Percentiles rank a stretch among this genome's conserved stretches.
These are phyloP conservation scores for Russula ochroleuca DNA, from an alignment of 768 basidiomycete genomes.

Conservation along the genomic window DNA sequence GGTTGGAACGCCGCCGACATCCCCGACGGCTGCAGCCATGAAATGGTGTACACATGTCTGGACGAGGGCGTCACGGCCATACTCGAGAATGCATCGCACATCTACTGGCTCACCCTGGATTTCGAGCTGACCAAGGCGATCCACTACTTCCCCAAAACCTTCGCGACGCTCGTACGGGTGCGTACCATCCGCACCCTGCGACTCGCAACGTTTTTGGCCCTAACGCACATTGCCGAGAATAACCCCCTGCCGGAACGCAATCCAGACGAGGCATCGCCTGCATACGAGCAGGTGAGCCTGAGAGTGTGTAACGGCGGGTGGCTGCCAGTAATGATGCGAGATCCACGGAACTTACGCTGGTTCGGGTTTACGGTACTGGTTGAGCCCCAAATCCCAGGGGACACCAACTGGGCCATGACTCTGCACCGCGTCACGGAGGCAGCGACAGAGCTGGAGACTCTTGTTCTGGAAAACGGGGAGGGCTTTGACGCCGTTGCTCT, in stretches of 20 bases:
- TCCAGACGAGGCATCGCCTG: background rate
- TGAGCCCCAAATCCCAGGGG: background rate
- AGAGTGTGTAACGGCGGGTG: slow-evolving; percentile 2
- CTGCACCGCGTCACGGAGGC: slow-evolving; percentile 6
- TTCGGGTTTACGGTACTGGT: slow-evolving; percentile 2
- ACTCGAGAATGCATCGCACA: background rate
- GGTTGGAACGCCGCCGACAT: slow-evolving; percentile 1
- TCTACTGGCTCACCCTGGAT: slow-evolving; percentile 12
- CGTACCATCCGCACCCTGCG: slow-evolving; percentile 16
- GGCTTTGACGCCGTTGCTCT: slow-evolving; percentile 6
- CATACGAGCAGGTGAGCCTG: slow-evolving; percentile 3
- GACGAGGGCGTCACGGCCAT: slow-evolving; percentile 1
- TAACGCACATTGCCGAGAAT: background rate
- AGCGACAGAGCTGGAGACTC: slow-evolving; percentile 13
- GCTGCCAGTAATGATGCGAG: slow-evolving; percentile 7
- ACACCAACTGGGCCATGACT: slow-evolving; percentile 2
- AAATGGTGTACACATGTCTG: background rate
- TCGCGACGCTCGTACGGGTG: background rate
- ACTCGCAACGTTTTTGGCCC: background rate
- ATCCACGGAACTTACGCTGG: slow-evolving; percentile 21
- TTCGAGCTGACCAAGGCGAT: background rate
- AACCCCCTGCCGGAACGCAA: background rate
- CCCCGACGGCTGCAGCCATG: background rate
- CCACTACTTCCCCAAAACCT: slow-evolving; percentile 9
- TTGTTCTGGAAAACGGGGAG: slow-evolving; percentile 3